phyloP scores from a whole-genome alignment of 2,329 filamentous ascomycete genomes.

The Penicillium expansum region DNA sequence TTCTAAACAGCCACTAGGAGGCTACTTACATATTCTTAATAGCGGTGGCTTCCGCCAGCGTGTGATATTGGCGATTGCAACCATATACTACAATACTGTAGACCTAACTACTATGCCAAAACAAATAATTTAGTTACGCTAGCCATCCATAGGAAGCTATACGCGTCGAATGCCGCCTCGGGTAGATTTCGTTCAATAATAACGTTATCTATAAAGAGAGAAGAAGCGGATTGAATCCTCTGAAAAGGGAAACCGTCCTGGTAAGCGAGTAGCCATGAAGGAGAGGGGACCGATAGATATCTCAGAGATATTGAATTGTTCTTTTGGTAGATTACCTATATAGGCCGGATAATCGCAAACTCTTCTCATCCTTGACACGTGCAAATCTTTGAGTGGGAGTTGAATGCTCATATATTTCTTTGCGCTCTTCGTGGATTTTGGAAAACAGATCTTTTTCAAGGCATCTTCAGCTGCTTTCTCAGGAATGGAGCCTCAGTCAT shows the following conservation, averaged over 20 bases:
- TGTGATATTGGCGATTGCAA: no score
- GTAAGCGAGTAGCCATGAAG: not conserved
- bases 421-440: not conserved
- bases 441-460: not conserved
- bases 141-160: no score
- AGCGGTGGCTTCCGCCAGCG: no score
- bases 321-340: not conserved
- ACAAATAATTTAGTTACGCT: no score
- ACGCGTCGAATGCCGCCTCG: no score
- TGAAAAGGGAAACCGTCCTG: not conserved
- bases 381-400: not conserved
- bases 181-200: no score
- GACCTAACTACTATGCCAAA: no score
- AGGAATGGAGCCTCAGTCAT: not conserved
- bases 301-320: not conserved
- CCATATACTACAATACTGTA: no score
- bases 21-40: no score
- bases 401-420: not conserved
- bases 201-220: no score
- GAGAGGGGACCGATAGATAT: not conserved
- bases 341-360: not conserved
- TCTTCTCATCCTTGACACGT: not conserved
- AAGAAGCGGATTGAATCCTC: not conserved
- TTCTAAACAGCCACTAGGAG: no score
- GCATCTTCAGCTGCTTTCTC: not conserved